A percentile compares a stretch with the other conserved stretches of the same genome.
phyloP scores from a whole-genome alignment of 1,284 basidiomycete species.

The Phylloboletellus chloephorus region DNA sequence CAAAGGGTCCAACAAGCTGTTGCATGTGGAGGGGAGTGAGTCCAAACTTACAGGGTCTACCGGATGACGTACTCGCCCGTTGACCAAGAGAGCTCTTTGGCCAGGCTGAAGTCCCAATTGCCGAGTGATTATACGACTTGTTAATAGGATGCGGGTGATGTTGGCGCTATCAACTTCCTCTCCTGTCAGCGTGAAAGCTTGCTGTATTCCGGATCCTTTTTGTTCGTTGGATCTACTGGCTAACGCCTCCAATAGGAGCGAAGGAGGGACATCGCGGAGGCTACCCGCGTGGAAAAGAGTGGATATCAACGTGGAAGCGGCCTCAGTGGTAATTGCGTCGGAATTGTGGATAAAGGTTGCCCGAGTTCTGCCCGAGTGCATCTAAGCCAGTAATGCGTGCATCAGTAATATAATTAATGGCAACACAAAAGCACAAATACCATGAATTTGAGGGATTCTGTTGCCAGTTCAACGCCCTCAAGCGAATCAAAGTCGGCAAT shows the following conservation, averaged over 20 bases:
- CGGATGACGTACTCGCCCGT: slow-evolving; percentile 64
- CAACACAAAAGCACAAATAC: slow-evolving; percentile 38
- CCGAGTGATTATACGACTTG: slow-evolving; percentile 42
- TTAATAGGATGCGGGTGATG: slow-evolving; percentile 26
- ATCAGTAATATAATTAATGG: slow-evolving; percentile 6
- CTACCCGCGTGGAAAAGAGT: slow-evolving; percentile 14
- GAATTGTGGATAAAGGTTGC: slow-evolving; percentile 68
- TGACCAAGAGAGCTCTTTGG: slow-evolving; percentile 62
- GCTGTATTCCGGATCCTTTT: slow-evolving; percentile 26
- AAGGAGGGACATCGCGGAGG: slow-evolving; percentile 15
- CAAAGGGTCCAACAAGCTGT: slow-evolving; percentile 65
- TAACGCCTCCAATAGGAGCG: slow-evolving; percentile 19
- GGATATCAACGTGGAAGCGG: slow-evolving; percentile 14
- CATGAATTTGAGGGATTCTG: slow-evolving; percentile 59
- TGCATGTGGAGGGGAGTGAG: slow-evolving; percentile 8
- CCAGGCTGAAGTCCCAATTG: slow-evolving; percentile 55
- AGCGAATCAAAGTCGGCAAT: slow-evolving; percentile 75
- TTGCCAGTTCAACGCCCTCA: slow-evolving; percentile 52
- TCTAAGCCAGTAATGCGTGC: slow-evolving; percentile 30
- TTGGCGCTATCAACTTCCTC: slow-evolving; percentile 31
- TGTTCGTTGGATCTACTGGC: background rate
- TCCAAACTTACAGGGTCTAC: background rate
- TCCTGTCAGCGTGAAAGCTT: slow-evolving; percentile 35
- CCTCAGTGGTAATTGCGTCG: slow-evolving; percentile 11
- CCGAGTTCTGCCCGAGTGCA: slow-evolving; percentile 41